Evolutionary conservation across 1,284 basidiomycete species (phyloP).

Genomic region (Neonothopanus nambi): DNA sequence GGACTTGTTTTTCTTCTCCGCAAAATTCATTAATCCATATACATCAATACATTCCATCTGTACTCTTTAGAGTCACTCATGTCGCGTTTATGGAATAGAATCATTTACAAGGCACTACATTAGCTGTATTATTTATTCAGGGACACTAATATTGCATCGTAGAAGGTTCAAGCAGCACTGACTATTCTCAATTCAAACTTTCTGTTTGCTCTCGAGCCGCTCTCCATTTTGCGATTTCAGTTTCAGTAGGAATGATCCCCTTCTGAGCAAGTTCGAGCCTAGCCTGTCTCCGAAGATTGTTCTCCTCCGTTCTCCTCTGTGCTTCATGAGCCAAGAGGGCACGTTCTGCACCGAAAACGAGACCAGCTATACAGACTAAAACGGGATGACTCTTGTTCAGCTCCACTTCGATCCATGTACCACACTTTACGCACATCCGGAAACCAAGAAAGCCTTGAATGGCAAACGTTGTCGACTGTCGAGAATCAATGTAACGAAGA

Average conservation of each 20-base stretch:
- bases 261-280: slow-evolving; percentile 71
- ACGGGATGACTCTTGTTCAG: not conserved
- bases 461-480: slow-evolving; percentile 75
- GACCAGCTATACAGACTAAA: slow-evolving; percentile 63
- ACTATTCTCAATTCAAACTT: too few relatives aligned
- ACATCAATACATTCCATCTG: not conserved
- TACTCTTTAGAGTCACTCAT: not conserved
- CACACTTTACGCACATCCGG: slow-evolving; percentile 45
- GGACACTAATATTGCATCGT: too few relatives aligned
- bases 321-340: slow-evolving; percentile 75
- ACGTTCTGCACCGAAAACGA: slow-evolving; percentile 74
- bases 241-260: slow-evolving; percentile 80
- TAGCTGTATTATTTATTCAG: not conserved
- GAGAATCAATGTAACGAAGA: not conserved
- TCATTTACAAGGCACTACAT: not conserved
- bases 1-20: not conserved
- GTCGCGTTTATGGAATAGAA: not conserved
- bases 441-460: slow-evolving; percentile 77
- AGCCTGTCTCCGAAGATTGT: slow-evolving; percentile 70
- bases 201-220: slow-evolving; percentile 34
- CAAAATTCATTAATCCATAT: not conserved
- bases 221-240: slow-evolving; percentile 82
- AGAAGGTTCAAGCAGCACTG: too few relatives aligned
- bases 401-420: not conserved
- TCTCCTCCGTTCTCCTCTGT: slow-evolving; percentile 64